These are phyloP conservation scores for Podosphaera xanthii DNA, from an alignment of 2,329 filamentous ascomycete genomes.

Conservation along the genomic window DNA sequence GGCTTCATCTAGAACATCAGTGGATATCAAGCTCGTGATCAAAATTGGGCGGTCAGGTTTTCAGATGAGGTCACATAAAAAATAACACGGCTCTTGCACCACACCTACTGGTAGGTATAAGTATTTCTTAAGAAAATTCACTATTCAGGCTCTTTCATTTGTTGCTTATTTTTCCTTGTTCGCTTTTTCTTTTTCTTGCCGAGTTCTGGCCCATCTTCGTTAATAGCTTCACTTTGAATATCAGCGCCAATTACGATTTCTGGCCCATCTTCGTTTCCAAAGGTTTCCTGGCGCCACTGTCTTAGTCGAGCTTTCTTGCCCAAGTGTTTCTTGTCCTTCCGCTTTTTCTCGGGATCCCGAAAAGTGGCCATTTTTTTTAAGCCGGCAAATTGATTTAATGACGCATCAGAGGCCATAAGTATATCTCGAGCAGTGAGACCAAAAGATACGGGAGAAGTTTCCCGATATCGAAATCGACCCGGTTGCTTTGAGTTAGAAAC, in stretches of 20 bases:
- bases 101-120: no score
- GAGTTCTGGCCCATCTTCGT: conserved; percentile 8
- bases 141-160: neutral
- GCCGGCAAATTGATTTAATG: conserved; percentile 75
- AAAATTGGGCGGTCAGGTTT: no score
- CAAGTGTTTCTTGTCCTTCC: conserved; percentile 64
- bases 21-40: no score
- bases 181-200: conserved; percentile 28
- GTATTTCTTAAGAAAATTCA: neutral
- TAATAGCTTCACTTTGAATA: conserved; percentile 1
- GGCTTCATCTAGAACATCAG: no score
- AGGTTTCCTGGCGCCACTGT: conserved; percentile 55
- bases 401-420: conserved; percentile 62
- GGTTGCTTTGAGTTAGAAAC: conserved; percentile 31
- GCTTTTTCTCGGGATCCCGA: conserved; percentile 73
- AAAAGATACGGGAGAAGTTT: conserved; percentile 75
- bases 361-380: conserved; percentile 89
- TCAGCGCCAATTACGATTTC: conserved; percentile 12
- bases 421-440: conserved; percentile 82
- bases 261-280: conserved; percentile 26
- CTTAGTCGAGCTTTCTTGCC: conserved; percentile 81
- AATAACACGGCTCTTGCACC: no score
- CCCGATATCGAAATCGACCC: conserved; percentile 65
- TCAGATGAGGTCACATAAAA: no score
- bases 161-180: conserved; percentile 19